Base-by-base conservation (phyloP, 192 early-diverging fungal genomes). In the Coemansia sp. region DNA sequence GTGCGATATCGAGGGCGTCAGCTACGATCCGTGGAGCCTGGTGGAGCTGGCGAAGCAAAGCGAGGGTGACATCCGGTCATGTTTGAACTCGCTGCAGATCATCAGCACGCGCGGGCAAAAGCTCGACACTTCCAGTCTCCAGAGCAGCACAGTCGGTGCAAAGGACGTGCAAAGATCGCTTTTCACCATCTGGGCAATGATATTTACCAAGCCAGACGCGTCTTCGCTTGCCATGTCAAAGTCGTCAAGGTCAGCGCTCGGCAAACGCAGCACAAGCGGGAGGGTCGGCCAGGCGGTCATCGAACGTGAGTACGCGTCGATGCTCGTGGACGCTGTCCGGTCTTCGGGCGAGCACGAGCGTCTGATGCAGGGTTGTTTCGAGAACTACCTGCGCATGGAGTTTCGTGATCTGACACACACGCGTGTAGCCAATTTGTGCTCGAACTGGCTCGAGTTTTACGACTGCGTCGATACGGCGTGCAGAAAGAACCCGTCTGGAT, bases 331-430 rank as follows among this genome's bases (percentile, higher is more conserved):
- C 0, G 77, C 90, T 6, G 74, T 74, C 7, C 49, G 68, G 18
- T 58, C 75, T 5, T 66, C 86, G 60, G 93, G 92, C n/a, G 94
- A 96, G 65, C 86, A 88, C 60, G 95, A 96, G 32, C 92, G 92
- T 33, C 66, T 98, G 7, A 83, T 95, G 68, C 90, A 93, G 77
- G 95, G 94, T 2, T 96, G 93, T 66, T 94, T 91, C 80, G 95
- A 99, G 63, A 93, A 93, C 71, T 99, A 93, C 79, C 85, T 90
- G 7, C 75, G 84, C 25, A 88, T 90, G 85, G 86, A 88, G 22
- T 88, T 92, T 60, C 89, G 93, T 61, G 93, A 96, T 70, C 69
- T 87, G 10, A 86, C 87, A 12, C 82, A 86, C 57, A 75, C 85
- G 8, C 89, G 89, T 42, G 82, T 94, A 6, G 83, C 90, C 1